Evolutionary conservation across 352 stramenopile species (phyloP).

Genomic region (Blastocystis sp.): DNA sequence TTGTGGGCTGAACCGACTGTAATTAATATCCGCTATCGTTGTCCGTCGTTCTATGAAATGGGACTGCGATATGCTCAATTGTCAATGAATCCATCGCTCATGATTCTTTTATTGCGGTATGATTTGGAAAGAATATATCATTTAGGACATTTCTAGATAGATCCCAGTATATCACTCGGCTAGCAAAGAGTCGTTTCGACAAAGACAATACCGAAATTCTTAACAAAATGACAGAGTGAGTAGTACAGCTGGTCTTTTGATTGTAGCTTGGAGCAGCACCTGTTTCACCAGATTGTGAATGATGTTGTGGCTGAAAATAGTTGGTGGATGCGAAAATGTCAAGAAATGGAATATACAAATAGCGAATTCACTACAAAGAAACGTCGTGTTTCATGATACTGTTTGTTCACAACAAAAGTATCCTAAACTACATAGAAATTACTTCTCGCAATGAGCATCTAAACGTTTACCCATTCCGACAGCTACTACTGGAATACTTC

Average conservation of each 20-base stretch:
- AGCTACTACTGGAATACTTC: neutral
- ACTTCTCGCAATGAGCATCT: neutral
- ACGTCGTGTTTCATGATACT: neutral
- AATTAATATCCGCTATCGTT: neutral
- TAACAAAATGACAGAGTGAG: neutral
- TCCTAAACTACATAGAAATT: neutral
- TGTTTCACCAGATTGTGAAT: neutral
- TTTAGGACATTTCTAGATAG: neutral
- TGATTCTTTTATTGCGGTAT: neutral
- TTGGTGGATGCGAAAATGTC: neutral
- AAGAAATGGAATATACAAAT: neutral
- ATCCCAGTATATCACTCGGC: neutral
- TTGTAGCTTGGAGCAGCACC: neutral
- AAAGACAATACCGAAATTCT: neutral
- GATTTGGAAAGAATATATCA: neutral
- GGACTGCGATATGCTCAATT: neutral
- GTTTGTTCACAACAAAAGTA: neutral
- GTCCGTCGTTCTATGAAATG: neutral
- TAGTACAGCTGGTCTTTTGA: neutral
- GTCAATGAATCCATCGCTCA: neutral
- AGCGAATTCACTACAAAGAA: neutral
- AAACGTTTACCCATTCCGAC: neutral
- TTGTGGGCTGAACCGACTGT: slow-evolving; percentile 10
- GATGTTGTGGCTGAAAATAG: neutral
- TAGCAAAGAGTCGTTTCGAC: neutral